Base-by-base conservation (phyloP, 2,329 filamentous ascomycete genomes). In the Periconia sp. region DNA sequence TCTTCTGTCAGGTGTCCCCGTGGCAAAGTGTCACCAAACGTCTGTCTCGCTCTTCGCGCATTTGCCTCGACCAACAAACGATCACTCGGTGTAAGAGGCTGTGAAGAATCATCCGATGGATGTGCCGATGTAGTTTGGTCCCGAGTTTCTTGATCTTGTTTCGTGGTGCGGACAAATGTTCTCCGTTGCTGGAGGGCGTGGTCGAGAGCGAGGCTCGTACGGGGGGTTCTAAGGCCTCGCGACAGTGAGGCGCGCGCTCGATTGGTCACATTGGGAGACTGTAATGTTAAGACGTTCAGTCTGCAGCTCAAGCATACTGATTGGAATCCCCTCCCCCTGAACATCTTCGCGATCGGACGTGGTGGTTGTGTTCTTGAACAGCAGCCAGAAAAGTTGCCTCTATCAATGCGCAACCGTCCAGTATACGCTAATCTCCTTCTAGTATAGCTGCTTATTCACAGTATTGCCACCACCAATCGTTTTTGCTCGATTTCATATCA, bases 1-100 rank as follows among this genome's bases (percentile, higher is more conserved):
- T 88, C 83, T 1, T 81, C 79, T 33, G 80, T 85, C 48, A 97
- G 73, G 62, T 90, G 85, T 33, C 82, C 86, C 31, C 85, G 83
- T 0, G 92, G 92, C 20, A 97, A 74, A 0, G 82, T 86, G 65
- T 94, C 87, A 56, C 91, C 88, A 71, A 91, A 95, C 9, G 84
- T 81, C 58, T 90, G 87, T 63, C 88, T 85, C 35, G 90, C 88
- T 61, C 85, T 80, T 52, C 89, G 84, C 31, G 91, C 91, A 8
- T 87, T 76, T 11, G 79, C 77, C 68, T 91, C 88, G 51, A 84
- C 77, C 6, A 55, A 66, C n/a, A 68, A 23, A 9, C 61, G 61
- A 47, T 70, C 63, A 14, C 51, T 52, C n/a, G 61, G 52, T 11
- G 63, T 52, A 5, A 56, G 37, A 10, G 57, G 46, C 40, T 31